Evolutionary conservation across 2,329 filamentous ascomycete genomes (phyloP), one percentile per base, ranked within the genome.

Genomic region (Fusarium cicatricum): DNA sequence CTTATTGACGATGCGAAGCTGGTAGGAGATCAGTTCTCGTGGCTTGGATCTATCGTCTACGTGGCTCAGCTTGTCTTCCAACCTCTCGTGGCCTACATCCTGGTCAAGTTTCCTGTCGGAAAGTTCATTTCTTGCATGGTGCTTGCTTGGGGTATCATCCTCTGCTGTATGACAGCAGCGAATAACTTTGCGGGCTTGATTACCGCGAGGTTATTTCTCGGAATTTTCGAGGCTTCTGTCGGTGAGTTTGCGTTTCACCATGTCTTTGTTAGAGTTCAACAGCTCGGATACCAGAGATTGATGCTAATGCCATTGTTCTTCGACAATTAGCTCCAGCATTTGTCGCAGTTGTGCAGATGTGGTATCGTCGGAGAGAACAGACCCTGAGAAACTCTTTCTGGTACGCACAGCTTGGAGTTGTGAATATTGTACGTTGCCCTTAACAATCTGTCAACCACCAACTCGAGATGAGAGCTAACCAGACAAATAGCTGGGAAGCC

Each of bases 1-100:
- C 78, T 89, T 31, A 76, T 78, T 0, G 69, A 78, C 11, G 83
- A 87, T 63, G 78, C 81, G 0, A 60, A 76, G n/a, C 72, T 87
- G 4, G 64, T 71, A 0, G 76, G 74, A 28, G 60, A 71, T 15
- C 70, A 90, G 75, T 92, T 87, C 70, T 84, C 81, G 21, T 92
- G 89, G 89, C 78, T 92, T 0, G 73, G 74, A 9, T 75, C 74
- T 1, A 69, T 77, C 23, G 66, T 77, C 12, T 77, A 73, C 38
- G 49, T 72, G 3, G 66, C 71, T 0, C 72, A 74, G 26, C 65
- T 74, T 12, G 68, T 72, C 19, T 69, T 84, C 23, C 82, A 83
- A n/a, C 83, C 82, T 31, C 67, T 85, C 11, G 77, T 83, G 11
- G 82, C 82, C 0, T 85, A 80, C 52, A 82, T 81, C 7, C 75